Conservation (phyloP, 805 yeast genomes). For the Kodamaea restingae region DNA sequence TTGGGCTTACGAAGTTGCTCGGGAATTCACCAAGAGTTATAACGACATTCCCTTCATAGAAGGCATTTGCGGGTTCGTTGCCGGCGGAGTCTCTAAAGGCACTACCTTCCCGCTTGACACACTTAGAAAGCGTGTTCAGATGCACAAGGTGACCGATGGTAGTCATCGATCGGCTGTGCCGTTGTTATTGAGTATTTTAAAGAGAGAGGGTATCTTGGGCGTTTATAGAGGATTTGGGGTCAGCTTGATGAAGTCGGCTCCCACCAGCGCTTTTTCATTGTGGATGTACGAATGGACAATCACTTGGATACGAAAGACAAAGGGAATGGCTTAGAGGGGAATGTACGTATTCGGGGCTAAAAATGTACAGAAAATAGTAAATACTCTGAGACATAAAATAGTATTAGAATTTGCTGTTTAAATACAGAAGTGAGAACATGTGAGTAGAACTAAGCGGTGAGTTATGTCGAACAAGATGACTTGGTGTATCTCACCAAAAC, state of each 20-base stretch:
- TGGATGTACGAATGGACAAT: constrained; percentile 52
- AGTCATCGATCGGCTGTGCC: constrained; percentile 13
- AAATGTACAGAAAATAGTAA: no score
- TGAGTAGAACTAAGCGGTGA: no score
- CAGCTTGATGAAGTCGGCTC: constrained; percentile 74
- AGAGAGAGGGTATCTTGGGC: constrained; percentile 59
- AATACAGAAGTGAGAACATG: no score
- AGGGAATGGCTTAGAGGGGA: background rate
- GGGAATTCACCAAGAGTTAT: constrained; percentile 32
- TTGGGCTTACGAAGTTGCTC: constrained; percentile 55
- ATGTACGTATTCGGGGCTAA: no score
- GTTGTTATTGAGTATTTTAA: constrained; percentile 39
- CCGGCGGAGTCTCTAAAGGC: constrained; percentile 73
- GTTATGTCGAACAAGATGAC: no score
- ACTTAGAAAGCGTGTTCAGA: constrained; percentile 71
- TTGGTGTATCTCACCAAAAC: no score
- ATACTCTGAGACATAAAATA: no score
- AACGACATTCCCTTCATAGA: constrained; percentile 39
- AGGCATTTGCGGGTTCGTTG: constrained; percentile 63
- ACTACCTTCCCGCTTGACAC: constrained; percentile 84
- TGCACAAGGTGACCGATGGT: constrained; percentile 24
- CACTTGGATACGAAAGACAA: constrained; percentile 1
- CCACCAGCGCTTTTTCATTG: constrained; percentile 66
- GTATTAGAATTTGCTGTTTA: no score
- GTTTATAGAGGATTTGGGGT: constrained; percentile 72